phyloP scores from a whole-genome alignment of 2,329 filamentous ascomycete species.

The Furcasterigmium sp. region DNA sequence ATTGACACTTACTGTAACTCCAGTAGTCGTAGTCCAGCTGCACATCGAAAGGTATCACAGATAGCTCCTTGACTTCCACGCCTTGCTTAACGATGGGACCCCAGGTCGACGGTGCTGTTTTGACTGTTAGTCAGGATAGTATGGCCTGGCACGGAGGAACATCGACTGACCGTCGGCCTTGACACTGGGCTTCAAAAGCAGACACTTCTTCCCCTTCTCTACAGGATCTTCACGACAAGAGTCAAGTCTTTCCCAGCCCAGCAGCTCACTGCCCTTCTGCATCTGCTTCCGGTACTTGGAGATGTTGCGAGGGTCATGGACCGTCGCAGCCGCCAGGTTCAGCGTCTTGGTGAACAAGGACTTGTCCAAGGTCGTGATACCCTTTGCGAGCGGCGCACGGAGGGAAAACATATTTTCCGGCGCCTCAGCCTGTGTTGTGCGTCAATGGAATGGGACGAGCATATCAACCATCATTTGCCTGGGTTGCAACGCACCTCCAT shows the following conservation, averaged over 20 bases:
- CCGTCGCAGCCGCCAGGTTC: constrained; percentile 70
- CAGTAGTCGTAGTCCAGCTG: constrained; percentile 80
- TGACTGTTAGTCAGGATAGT: background rate
- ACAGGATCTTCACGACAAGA: constrained; percentile 60
- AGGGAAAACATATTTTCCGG: constrained; percentile 51
- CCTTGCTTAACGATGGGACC: constrained; percentile 64
- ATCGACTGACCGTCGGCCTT: constrained; percentile 40
- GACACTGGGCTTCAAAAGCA: constrained; percentile 54
- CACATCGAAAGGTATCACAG: constrained; percentile 70
- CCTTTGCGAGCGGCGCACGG: constrained; percentile 74
- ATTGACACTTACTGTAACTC: constrained; percentile 61
- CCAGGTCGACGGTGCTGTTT: constrained; percentile 68
- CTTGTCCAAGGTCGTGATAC: constrained; percentile 75
- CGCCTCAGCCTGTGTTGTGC: background rate
- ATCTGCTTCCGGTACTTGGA: constrained; percentile 64
- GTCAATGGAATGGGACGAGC: background rate
- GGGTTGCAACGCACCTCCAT: constrained; percentile 2
- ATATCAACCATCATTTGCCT: background rate
- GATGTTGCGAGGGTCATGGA: constrained; percentile 72
- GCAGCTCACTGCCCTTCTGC: constrained; percentile 58
- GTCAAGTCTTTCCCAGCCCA: constrained; percentile 58
- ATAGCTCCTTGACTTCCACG: constrained; percentile 62
- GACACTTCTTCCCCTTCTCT: constrained; percentile 52
- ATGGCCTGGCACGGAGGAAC: background rate
- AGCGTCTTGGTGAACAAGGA: constrained; percentile 75